Conservation (phyloP, 441 rosid genomes). For the Metrosideros polymorpha region DNA sequence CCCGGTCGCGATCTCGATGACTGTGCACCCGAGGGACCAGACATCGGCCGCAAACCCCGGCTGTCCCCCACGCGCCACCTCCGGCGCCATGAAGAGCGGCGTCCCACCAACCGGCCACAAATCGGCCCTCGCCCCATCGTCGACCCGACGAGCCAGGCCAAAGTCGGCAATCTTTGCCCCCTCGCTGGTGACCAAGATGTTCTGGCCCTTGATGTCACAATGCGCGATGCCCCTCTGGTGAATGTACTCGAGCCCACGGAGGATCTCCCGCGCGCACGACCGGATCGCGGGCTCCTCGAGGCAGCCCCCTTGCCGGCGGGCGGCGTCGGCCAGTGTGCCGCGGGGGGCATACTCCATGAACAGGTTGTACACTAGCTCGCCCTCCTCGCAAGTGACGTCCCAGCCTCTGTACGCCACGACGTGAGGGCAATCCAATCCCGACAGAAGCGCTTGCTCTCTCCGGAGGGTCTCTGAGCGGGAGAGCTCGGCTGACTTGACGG, state of each 20-base stretch:
- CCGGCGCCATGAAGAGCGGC: conserved; percentile 77
- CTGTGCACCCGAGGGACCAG: conserved; percentile 54
- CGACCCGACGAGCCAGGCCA: conserved; percentile 47
- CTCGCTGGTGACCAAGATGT: conserved; percentile 32
- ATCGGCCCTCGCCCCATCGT: not conserved
- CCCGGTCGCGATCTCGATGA: conserved; percentile 50
- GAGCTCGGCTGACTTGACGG: conserved; percentile 2
- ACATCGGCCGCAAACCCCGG: conserved; percentile 57
- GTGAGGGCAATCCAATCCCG: conserved; percentile 2
- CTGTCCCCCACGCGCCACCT: conserved; percentile 61
- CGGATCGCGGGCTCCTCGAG: conserved; percentile 22
- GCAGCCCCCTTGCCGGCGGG: conserved; percentile 14
- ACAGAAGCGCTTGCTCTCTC: not conserved
- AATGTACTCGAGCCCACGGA: conserved; percentile 40
- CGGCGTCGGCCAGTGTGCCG: conserved; percentile 31
- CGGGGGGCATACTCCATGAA: conserved; percentile 3
- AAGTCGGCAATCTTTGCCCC: conserved; percentile 64
- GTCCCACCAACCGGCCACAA: conserved; percentile 39
- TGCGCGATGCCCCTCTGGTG: conserved; percentile 51
- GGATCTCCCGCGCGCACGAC: conserved; percentile 20
- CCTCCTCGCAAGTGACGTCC: conserved; percentile 1
- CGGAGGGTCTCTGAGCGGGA: not conserved
- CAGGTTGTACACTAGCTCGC: not conserved
- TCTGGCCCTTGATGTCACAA: conserved; percentile 59
- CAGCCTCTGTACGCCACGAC: conserved; percentile 9